These are phyloP conservation scores for Thuidium tamariscinum DNA, from an alignment of 225 moss, liverwort and hornwort genomes.

Conservation along the genomic window DNA sequence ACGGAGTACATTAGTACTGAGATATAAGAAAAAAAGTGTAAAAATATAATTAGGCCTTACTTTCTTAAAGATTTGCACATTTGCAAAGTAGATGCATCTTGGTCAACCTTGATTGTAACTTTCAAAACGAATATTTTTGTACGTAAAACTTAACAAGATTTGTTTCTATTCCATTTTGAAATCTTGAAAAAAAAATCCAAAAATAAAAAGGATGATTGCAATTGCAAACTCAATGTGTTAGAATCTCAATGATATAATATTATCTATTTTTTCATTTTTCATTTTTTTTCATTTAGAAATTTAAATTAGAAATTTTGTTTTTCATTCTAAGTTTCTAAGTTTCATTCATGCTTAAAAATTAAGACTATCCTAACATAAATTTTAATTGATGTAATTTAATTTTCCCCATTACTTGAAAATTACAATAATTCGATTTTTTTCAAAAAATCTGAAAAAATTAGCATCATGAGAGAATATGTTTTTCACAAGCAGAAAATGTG, in stretches of 20 bases:
- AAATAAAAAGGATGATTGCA: neutral
- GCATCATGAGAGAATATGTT: rapidly evolving
- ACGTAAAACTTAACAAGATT: neutral
- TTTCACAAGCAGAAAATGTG: rapidly evolving
- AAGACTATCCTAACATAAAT: neutral
- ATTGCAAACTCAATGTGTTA: neutral
- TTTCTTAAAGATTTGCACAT: rapidly evolving
- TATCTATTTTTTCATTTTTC: neutral
- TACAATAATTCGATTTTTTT: neutral
- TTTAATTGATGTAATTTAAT: neutral
- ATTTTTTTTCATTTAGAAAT: neutral
- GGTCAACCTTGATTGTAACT: neutral
- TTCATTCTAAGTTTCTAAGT: neutral
- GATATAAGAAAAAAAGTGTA: neutral
- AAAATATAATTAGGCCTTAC: rapidly evolving
- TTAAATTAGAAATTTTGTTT: rapidly evolving
- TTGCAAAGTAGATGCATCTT: rapidly evolving
- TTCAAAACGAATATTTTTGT: neutral
- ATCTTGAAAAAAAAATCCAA: neutral
- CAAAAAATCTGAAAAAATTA: neutral
- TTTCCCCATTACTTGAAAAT: neutral
- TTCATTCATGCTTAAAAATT: neutral
- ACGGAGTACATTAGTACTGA: neutral
- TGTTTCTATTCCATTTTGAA: neutral
- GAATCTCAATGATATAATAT: neutral